Percentiles rank a stretch among this genome's conserved stretches.
These are phyloP conservation scores for Eucalyptus leucophloia DNA, from an alignment of 345 rosid genomes.

Conservation along the genomic window DNA sequence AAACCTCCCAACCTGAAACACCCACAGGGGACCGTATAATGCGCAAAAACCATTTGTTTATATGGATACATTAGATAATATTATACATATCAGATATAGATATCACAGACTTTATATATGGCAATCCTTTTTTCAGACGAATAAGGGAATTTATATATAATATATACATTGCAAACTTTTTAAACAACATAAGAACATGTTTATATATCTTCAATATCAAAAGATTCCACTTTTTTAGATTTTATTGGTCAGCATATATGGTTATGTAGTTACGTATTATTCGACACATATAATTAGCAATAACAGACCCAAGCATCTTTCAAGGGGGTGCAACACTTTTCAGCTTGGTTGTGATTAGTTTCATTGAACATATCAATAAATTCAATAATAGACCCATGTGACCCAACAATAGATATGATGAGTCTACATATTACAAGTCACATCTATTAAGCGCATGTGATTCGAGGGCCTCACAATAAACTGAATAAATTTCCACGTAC, in stretches of 20 bases:
- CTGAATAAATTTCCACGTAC: not conserved
- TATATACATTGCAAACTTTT: not conserved
- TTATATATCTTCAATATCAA: no score
- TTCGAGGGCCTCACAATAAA: not conserved
- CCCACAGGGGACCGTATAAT: no score
- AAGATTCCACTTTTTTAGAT: not conserved
- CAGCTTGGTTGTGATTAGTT: no score
- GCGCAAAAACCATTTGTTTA: not conserved
- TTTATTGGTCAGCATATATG: not conserved
- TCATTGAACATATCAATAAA: no score
- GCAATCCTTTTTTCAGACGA: not conserved
- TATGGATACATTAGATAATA: no score
- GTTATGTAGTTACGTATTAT: not conserved
- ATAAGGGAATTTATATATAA: not conserved
- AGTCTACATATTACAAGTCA: not conserved
- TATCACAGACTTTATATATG: not conserved
- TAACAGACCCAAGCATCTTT: not conserved
- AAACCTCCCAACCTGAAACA: no score
- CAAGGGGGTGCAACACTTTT: not conserved
- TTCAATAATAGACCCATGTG: not conserved
- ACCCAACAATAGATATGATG: rapidly evolving
- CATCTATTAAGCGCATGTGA: not conserved
- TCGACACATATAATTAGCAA: not conserved
- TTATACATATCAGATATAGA: not conserved
- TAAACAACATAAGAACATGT: no score